Base-by-base conservation (phyloP, 148 eudicot genomes). In the Nepenthes mirabilis region DNA sequence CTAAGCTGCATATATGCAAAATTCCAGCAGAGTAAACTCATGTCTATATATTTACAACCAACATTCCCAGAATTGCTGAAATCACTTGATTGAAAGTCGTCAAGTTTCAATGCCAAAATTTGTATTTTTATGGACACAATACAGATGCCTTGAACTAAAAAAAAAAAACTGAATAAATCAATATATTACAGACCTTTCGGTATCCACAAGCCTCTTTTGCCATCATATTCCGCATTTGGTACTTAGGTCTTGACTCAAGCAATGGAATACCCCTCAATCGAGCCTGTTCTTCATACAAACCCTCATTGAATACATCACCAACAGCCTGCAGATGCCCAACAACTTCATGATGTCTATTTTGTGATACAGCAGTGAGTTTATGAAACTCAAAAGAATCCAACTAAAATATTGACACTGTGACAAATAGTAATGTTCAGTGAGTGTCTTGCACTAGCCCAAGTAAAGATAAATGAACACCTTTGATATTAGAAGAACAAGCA, bases 291-390 rank as follows among this genome's bases (percentile, higher is more conserved):
- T 93, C 98, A 71, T 93, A 93, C 34, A 93, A 72, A 34, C 98
- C 98, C 77, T 93, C 95, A 73, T 86, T 93, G 57, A 93, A 93
- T 70, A 91, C 98, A 80, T 93, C 98, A 64, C 98, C 98, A 72
- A 93, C 98, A 72, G 98, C 98, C 98, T 93, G 72, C 74, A 72
- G 36, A 43, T 13, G 52, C 36, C 12, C 1, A 14, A 43, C 37
- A 6, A 14, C 52, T 55, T 55, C 32, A n/a, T 55, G 35, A 32
- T 55, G 58, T 36, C 58, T 10, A 55, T 34, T 55, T 11, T 6
- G 13, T 10, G 52, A 49, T 2, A 10, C 2, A 2, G 3, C 52
- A 49, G 52, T 49, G 14, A 5, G 52, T n/a, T 10, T 49, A 49
- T 49, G 52, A 49, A 5, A 49, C 3, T 49, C 11, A 2, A n/a